Base-by-base conservation (phyloP, 2,329 filamentous ascomycete species). In the Dactylonectria macrodidyma region DNA sequence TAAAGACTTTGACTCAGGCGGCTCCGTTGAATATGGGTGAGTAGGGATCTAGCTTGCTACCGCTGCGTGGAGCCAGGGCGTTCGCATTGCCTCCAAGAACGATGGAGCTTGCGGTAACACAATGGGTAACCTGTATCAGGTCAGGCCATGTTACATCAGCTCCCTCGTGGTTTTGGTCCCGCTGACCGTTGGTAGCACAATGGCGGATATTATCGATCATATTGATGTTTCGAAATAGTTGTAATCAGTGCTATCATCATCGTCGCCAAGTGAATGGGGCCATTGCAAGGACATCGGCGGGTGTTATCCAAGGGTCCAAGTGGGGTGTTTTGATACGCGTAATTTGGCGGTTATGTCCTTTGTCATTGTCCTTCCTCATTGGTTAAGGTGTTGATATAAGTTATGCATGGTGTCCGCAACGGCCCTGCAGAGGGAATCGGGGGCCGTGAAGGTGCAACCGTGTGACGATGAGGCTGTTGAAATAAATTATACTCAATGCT, bases 1-100 rank as follows among this genome's bases (percentile, higher is more conserved):
- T 58, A 5, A 71, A 68, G 1, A 70, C 70, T 36, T 69, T 71
- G 3, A 64, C 57, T 71, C 71, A 74, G 19, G 62, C 62, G 6
- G 22, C 30, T 1, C 61, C 30, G 46, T 73, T 59, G 22, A 73
- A 74, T 3, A 50, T 67, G 1, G 64, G 30, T 0, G 70, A 73
- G 3, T 62, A 36, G 0, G 72, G 72, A 22, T 74, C 65, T 14
- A 74, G 56, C 11, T 30, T 33, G 26, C 55, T 62, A 8, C 61
- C 67, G 7, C 2, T 44, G 41, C 4, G 47, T 12, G 26, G 48
- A 16, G 22, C 26, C 6, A 51, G 5, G 48, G 22, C 48, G 47
- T 9, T 50, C 47, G 47, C 19, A 50, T 50, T 50, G 19, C 24
- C 47, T 26, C 19, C 47, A 26, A 26, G 3, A 50, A 50, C 14